Conservation (phyloP, 768 basidiomycete genomes). For the Boletellus ananas region DNA sequence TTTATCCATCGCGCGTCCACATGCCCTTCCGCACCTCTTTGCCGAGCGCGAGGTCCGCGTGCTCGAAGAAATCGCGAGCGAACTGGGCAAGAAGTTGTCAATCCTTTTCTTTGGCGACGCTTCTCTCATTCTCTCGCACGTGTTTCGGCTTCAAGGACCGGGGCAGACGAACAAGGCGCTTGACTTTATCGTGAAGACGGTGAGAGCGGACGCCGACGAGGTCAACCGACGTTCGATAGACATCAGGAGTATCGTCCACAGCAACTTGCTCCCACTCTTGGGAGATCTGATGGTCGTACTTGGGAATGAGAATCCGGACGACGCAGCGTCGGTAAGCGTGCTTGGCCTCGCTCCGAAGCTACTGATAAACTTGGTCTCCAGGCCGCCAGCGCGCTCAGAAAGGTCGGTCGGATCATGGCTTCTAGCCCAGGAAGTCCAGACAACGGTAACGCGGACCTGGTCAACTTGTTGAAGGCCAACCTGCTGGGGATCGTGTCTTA, state of each 20-base stretch:
- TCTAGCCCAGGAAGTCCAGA: slow-evolving; percentile 25
- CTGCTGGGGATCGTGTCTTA: slow-evolving; percentile 83
- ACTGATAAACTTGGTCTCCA: slow-evolving; percentile 39
- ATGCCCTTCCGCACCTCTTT: slow-evolving; percentile 69
- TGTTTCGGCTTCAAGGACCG: slow-evolving; percentile 57
- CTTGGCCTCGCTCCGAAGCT: slow-evolving; percentile 24
- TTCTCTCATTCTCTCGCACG: slow-evolving; percentile 58
- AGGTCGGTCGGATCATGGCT: slow-evolving; percentile 36
- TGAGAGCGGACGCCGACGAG: slow-evolving; percentile 44
- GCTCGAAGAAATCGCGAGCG: slow-evolving; percentile 57
- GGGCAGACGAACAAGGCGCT: slow-evolving; percentile 56
- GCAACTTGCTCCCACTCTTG: slow-evolving; percentile 65
- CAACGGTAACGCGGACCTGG: slow-evolving; percentile 38
- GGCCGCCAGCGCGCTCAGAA: slow-evolving; percentile 44
- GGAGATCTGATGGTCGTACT: slow-evolving; percentile 73
- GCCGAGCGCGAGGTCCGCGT: slow-evolving; percentile 54
- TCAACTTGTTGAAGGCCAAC: slow-evolving; percentile 63
- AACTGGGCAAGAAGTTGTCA: slow-evolving; percentile 43
- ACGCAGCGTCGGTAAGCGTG: slow-evolving; percentile 42
- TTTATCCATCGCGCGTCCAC: slow-evolving; percentile 55
- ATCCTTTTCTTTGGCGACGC: slow-evolving; percentile 54
- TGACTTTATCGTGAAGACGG: slow-evolving; percentile 56
- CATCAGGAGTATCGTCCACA: slow-evolving; percentile 54
- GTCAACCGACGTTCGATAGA: slow-evolving; percentile 33
- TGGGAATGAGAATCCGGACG: slow-evolving; percentile 59